Evolutionary conservation across 202 grass and related monocot species (phyloP).

Genomic region (Bolboschoenoplectus hybrid): DNA sequence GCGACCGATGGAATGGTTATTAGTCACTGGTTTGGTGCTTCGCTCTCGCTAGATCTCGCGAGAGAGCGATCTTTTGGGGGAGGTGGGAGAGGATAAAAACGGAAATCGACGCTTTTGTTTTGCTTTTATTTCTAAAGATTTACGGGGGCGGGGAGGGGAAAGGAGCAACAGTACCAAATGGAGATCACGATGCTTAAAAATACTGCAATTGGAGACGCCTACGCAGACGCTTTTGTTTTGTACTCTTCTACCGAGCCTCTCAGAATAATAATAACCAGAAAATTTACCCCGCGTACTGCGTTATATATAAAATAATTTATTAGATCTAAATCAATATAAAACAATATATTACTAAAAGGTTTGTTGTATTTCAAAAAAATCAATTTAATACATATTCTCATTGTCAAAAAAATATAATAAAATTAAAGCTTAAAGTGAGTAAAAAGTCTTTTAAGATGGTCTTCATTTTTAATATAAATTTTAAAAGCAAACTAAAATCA

Average conservation of each 20-base stretch:
- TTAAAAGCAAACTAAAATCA: too few species aligned
- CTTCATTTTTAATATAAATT: too few species aligned
- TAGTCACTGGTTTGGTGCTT: not conserved
- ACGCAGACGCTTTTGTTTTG: not conserved
- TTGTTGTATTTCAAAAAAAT: too few species aligned
- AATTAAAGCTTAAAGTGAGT: too few species aligned
- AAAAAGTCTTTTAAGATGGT: too few species aligned
- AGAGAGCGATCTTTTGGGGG: conserved; percentile 23
- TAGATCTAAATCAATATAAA: too few species aligned
- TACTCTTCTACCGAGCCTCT: too few species aligned
- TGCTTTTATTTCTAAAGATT: not conserved
- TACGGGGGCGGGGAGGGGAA: conserved; percentile 4
- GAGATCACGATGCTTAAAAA: not conserved
- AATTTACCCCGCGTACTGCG: too few species aligned
- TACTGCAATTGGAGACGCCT: not conserved
- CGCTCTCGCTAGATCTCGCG: conserved; percentile 32
- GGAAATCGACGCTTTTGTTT: conserved; percentile 36
- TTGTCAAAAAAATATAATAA: too few species aligned
- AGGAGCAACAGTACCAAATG: not conserved
- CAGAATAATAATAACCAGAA: too few species aligned
- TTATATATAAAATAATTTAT: not conserved
- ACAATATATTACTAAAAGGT: too few species aligned
- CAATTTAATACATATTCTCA: too few species aligned
- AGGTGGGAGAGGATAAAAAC: not conserved
- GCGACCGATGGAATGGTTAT: not conserved